Conservation (phyloP, 352 stramenopile species). For the Synura sp. region DNA sequence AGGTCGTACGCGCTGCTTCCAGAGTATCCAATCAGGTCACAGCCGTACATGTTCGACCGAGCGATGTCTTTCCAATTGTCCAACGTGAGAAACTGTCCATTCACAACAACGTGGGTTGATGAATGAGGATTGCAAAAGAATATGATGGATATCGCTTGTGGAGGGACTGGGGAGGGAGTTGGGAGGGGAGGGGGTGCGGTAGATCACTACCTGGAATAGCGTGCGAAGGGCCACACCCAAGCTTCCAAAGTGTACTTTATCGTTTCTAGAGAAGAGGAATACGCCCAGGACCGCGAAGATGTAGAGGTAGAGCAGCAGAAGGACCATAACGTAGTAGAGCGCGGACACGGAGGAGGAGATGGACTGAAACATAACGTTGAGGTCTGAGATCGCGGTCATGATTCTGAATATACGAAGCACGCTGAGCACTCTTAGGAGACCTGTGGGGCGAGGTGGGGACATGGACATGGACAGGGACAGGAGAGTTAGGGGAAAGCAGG, state of each 20-base stretch:
- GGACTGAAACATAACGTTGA: background rate
- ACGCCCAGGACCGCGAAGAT: background rate
- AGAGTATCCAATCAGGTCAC: background rate
- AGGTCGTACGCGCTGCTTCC: background rate
- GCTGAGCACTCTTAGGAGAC: background rate
- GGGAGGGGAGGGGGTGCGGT: no score
- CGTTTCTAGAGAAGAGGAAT: background rate
- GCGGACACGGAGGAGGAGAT: background rate
- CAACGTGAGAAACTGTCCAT: background rate
- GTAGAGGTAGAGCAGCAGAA: background rate
- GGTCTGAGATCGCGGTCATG: background rate
- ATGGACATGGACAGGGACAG: no score
- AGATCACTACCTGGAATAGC: background rate
- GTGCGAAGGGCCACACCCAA: background rate
- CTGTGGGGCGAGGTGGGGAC: no score
- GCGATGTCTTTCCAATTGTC: background rate
- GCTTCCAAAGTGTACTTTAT: background rate
- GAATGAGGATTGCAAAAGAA: no score
- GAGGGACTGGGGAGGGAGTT: no score
- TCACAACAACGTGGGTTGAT: background rate
- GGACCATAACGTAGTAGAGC: background rate
- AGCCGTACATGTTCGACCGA: background rate
- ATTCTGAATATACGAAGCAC: background rate
- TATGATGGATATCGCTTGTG: no score
- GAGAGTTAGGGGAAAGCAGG: no score